Percentiles rank a stretch among this genome's conserved stretches.
phyloP scores from a whole-genome alignment of 176 grass and related monocot species.

The Avena sativa region DNA sequence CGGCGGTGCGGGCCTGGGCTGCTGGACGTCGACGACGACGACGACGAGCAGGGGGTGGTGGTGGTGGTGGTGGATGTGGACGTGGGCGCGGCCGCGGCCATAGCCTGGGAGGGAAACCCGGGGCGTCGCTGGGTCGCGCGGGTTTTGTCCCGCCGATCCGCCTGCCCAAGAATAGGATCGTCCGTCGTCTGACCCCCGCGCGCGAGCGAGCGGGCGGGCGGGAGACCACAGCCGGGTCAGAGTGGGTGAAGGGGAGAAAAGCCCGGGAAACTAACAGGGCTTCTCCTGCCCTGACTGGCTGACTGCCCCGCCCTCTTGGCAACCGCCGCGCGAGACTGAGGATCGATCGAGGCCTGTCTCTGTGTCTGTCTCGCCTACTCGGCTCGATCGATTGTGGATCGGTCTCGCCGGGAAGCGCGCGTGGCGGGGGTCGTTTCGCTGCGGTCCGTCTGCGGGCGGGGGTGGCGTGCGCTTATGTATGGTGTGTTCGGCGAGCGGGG shows the following conservation, averaged over 20 bases:
- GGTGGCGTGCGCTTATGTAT: background rate
- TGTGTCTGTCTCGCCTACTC: background rate
- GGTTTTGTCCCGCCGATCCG: conserved; percentile 26
- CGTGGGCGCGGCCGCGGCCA: conserved; percentile 49
- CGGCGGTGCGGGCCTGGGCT: conserved; percentile 60
- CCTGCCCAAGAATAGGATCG: conserved; percentile 54
- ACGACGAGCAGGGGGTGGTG: background rate
- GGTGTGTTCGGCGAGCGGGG: background rate
- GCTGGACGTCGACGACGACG: background rate
- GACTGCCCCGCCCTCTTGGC: too few species aligned
- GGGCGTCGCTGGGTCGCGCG: conserved; percentile 34
- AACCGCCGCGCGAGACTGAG: conserved; percentile 14
- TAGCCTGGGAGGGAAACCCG: conserved; percentile 23
- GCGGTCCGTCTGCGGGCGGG: background rate
- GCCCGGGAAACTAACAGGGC: conserved; percentile 56
- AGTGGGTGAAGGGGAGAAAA: conserved; percentile 70
- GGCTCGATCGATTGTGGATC: background rate
- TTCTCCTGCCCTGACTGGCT: too few species aligned
- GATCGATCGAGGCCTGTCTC: background rate
- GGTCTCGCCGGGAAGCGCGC: background rate
- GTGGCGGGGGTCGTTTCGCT: background rate
- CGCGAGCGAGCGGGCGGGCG: too few species aligned
- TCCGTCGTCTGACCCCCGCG: too few species aligned
- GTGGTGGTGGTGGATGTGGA: background rate
- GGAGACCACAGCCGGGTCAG: background rate